Conservation (phyloP, 1,139 yeast genomes). For the Hyphopichia fennica region DNA sequence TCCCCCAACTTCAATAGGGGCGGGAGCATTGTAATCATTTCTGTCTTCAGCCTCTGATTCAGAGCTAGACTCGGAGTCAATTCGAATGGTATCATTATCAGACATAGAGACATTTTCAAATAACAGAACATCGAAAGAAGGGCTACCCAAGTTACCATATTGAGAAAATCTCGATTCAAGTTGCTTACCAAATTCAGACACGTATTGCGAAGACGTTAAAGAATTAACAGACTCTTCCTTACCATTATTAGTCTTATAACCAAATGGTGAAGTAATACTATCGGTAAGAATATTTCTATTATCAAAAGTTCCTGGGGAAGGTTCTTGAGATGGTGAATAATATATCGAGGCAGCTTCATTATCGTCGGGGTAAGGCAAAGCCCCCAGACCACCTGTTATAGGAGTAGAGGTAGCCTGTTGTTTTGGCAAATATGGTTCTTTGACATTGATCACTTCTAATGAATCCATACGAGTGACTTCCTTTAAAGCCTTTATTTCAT, state of each 20-base stretch:
- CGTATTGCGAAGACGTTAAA: constrained; percentile 29
- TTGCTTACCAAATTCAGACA: constrained; percentile 30
- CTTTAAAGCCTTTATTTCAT: constrained; percentile 20
- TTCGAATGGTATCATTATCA: neutral
- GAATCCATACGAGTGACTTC: constrained; percentile 17
- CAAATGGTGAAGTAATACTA: neutral
- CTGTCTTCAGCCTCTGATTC: neutral
- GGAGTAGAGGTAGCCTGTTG: neutral
- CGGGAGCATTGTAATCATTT: neutral
- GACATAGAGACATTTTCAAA: neutral
- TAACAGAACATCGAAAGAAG: neutral
- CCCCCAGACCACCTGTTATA: neutral
- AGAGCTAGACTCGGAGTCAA: neutral
- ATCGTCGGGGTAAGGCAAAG: neutral
- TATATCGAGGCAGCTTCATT: constrained; percentile 1
- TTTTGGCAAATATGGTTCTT: neutral
- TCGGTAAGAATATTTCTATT: neutral
- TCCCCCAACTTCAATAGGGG: neutral
- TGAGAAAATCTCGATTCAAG: constrained; percentile 21
- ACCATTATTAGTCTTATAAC: constrained; percentile 1
- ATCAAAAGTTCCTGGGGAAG: neutral
- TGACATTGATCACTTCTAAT: constrained; percentile 12
- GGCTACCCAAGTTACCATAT: constrained; percentile 2
- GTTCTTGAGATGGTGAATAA: constrained; percentile 3
- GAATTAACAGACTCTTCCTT: constrained; percentile 15